phyloP scores from a whole-genome alignment of 495 filamentous ascomycete species.

The Neurospora discreta region DNA sequence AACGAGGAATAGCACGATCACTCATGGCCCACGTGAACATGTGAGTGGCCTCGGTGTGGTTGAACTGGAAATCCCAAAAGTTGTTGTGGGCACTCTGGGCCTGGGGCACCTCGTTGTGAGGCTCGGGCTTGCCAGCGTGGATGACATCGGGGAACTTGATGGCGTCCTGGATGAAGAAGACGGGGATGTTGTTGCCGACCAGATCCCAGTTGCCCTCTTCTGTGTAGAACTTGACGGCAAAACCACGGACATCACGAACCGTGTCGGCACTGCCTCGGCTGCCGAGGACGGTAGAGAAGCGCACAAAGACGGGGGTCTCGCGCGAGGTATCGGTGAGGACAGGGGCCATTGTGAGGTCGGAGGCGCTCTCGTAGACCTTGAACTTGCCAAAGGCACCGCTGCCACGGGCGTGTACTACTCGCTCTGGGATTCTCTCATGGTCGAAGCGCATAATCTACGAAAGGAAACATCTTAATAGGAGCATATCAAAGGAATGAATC shows the following conservation, averaged over 20 bases:
- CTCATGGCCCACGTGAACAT: constrained; percentile 80
- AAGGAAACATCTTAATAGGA: no score
- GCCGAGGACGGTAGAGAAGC: constrained; percentile 77
- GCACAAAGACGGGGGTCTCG: constrained; percentile 67
- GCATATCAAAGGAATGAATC: no score
- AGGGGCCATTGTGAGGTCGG: constrained; percentile 58
- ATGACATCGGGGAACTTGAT: constrained; percentile 68
- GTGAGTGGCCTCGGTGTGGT: constrained; percentile 67
- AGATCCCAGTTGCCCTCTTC: constrained; percentile 51
- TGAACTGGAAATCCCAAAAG: constrained; percentile 50
- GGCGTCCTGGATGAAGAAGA: constrained; percentile 63
- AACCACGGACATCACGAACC: constrained; percentile 72
- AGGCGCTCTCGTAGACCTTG: constrained; percentile 56
- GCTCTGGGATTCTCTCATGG: constrained; percentile 79
- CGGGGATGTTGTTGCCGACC: constrained; percentile 55
- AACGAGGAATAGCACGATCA: constrained; percentile 70
- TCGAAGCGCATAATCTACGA: constrained; percentile 73
- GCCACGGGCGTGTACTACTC: constrained; percentile 83
- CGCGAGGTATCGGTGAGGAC: constrained; percentile 72
- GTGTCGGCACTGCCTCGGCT: constrained; percentile 69
- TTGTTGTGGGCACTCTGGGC: constrained; percentile 55
- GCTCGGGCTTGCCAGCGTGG: constrained; percentile 74
- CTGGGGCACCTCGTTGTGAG: constrained; percentile 56
- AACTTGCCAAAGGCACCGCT: constrained; percentile 78
- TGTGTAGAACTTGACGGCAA: constrained; percentile 68